phyloP scores from a whole-genome alignment of 2,329 filamentous ascomycete genomes.

The Endocalyx cinctus region DNA sequence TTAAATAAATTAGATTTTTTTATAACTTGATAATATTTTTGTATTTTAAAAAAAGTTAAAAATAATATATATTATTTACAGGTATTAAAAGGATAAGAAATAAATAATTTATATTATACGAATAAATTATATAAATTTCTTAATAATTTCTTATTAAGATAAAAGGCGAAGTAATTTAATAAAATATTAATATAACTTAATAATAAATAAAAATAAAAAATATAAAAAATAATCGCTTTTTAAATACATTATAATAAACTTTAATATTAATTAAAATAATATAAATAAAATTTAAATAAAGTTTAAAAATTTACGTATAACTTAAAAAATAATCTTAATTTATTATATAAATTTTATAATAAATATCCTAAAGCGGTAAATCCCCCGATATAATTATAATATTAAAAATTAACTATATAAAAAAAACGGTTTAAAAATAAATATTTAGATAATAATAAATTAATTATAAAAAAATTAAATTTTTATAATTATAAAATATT shows the following conservation, averaged over 20 bases:
- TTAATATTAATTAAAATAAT: background rate
- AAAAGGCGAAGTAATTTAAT: background rate
- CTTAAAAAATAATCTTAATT: background rate
- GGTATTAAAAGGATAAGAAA: background rate
- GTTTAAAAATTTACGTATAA: background rate
- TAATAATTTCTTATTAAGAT: conserved; percentile 1
- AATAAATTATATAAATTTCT: background rate
- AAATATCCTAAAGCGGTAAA: background rate
- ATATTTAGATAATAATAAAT: background rate
- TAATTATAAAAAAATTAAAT: background rate
- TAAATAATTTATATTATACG: background rate
- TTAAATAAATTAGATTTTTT: background rate
- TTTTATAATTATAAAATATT: background rate
- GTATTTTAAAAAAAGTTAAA: conserved; percentile 1
- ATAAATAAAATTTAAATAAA: background rate
- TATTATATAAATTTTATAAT: background rate
- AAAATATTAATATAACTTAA: conserved; percentile 2
- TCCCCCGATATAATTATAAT: background rate
- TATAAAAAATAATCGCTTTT: conserved; percentile 1
- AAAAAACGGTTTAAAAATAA: background rate
- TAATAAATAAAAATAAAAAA: conserved; percentile 1
- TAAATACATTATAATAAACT: background rate
- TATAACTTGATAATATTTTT: background rate
- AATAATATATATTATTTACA: conserved; percentile 1
- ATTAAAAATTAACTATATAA: background rate